A percentile compares a stretch with the other conserved stretches of the same genome.
Conservation (phyloP, 2,329 filamentous ascomycete species). For the Aureobasidium pullulans region DNA sequence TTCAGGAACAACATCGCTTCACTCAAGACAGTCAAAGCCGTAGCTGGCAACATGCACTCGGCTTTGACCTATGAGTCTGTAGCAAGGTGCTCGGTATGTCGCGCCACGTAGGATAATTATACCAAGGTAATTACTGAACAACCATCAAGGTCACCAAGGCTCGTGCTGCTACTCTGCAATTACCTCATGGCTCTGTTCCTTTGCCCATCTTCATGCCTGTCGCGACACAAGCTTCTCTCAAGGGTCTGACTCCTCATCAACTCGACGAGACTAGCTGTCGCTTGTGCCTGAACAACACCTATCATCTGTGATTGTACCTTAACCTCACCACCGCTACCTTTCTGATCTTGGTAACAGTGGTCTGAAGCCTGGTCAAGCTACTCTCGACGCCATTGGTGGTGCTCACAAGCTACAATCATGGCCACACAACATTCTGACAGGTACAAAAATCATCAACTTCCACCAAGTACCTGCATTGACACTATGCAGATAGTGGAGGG, state of each 20-base stretch:
- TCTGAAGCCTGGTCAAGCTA: constrained; percentile 85
- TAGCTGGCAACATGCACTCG: constrained; percentile 26
- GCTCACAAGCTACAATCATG: constrained; percentile 93
- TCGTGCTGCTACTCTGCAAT: constrained; percentile 74
- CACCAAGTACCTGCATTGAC: constrained; percentile 16
- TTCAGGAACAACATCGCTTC: background rate
- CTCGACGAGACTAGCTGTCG: constrained; percentile 82
- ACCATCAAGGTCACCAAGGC: constrained; percentile 75
- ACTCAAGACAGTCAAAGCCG: background rate
- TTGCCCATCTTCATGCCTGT: constrained; percentile 98
- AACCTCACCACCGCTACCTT: background rate
- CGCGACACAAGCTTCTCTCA: constrained; percentile 90
- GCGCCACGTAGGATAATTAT: background rate
- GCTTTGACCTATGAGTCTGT: constrained; percentile 73
- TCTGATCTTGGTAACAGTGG: constrained; percentile 40
- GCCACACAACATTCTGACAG: constrained; percentile 89
- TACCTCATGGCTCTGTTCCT: constrained; percentile 85
- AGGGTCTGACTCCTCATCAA: constrained; percentile 87
- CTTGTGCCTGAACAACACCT: constrained; percentile 95
- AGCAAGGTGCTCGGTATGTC: constrained; percentile 69
- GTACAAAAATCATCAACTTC: constrained; percentile 5
- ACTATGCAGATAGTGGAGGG: constrained; percentile 37
- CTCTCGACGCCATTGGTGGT: constrained; percentile 79
- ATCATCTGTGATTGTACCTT: constrained; percentile 68
- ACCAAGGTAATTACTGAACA: constrained; percentile 9